Evolutionary conservation across 495 filamentous ascomycete species (phyloP).

Genomic region (Daldinia vernicosa): DNA sequence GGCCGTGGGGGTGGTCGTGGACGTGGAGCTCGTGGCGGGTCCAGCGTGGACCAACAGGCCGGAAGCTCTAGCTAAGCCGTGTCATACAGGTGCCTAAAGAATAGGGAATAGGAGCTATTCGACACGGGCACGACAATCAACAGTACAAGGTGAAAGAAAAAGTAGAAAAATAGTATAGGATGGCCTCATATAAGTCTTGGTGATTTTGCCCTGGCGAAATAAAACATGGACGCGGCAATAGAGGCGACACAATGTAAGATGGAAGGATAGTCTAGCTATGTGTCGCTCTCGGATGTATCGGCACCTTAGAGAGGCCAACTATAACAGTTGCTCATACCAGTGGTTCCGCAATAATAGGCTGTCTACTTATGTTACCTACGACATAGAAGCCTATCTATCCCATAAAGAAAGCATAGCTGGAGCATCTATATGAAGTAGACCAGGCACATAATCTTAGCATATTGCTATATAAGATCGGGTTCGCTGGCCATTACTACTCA

Average conservation of each 20-base stretch:
- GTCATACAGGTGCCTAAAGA: not conserved
- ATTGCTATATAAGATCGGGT: not conserved
- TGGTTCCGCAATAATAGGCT: not conserved
- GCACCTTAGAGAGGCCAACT: not conserved
- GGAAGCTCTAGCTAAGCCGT: not conserved
- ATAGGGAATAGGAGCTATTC: not conserved
- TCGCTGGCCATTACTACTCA: not conserved
- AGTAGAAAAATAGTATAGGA: not conserved
- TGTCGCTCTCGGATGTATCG: not conserved
- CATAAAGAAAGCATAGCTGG: not conserved
- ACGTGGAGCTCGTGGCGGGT: slow-evolving; percentile 47
- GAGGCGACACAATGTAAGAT: not conserved
- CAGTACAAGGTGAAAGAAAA: not conserved
- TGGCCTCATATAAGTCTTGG: not conserved
- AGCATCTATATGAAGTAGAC: not conserved
- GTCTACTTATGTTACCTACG: not conserved
- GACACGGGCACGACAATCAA: not conserved
- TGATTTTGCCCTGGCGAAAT: too few species aligned
- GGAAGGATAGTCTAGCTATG: not conserved
- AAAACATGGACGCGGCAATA: not conserved
- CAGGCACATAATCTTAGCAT: not conserved
- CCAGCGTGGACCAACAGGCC: not conserved
- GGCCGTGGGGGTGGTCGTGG: slow-evolving; percentile 47
- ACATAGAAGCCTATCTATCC: not conserved
- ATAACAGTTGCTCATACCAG: not conserved